Conservation (phyloP, 139 green algal species). For the Pseudopediastrum boryanum region DNA sequence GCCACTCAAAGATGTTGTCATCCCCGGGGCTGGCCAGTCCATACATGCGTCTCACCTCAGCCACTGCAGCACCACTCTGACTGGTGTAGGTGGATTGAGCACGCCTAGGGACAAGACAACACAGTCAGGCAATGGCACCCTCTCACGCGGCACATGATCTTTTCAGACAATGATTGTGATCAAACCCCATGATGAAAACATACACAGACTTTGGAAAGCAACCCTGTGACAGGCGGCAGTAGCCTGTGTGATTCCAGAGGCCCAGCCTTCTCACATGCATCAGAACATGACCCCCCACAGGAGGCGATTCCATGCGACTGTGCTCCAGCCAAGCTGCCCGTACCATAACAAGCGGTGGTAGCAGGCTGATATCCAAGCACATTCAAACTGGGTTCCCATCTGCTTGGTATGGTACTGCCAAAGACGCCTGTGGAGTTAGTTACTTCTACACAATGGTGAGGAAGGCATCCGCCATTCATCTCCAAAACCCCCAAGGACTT, state of each 20-base stretch:
- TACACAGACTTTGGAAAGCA: neutral
- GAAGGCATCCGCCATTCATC: no score
- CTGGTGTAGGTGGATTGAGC: conserved; percentile 38
- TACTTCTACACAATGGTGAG: no score
- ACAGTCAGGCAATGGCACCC: neutral
- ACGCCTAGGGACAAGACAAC: neutral
- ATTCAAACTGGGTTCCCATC: no score
- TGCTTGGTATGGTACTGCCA: no score
- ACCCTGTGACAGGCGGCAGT: neutral
- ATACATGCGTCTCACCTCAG: conserved; percentile 32
- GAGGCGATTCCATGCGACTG: no score
- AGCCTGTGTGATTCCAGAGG: neutral
- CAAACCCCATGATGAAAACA: neutral
- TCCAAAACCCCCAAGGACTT: no score
- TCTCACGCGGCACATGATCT: neutral
- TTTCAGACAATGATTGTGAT: neutral
- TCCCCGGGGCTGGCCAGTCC: conserved; percentile 2
- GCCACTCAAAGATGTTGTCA: conserved; percentile 46
- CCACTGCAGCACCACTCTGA: conserved; percentile 9
- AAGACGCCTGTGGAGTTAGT: no score
- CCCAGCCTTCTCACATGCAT: neutral
- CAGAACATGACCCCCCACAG: no score
- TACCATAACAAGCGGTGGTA: no score
- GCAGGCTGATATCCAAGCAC: no score
- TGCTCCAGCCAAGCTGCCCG: no score